These are phyloP conservation scores for Ophiorrhiza pumila DNA, from an alignment of 257 asterid species.

Conservation along the genomic window DNA sequence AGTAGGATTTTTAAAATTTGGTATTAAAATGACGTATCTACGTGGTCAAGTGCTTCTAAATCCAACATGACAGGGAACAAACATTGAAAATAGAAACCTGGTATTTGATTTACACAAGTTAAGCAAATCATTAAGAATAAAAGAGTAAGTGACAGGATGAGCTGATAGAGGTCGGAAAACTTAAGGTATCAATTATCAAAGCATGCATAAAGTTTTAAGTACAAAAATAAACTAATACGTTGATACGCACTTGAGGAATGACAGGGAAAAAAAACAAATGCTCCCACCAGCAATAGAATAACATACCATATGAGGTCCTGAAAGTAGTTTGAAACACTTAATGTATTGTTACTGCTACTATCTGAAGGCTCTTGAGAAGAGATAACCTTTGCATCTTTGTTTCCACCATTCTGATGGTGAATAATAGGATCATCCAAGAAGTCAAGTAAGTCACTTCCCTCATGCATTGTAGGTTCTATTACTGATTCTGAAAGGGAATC, in stretches of 20 bases:
- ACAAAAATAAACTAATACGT: neutral
- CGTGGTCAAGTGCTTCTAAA: neutral
- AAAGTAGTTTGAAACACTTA: conserved; percentile 62
- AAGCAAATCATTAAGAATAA: neutral
- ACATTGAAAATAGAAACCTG: no score
- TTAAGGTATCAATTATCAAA: neutral
- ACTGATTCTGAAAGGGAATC: conserved; percentile 48
- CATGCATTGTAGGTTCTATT: conserved; percentile 36
- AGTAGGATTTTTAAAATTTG: no score
- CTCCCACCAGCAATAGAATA: conserved; percentile 4
- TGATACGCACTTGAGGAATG: neutral
- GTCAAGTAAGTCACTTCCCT: conserved; percentile 63
- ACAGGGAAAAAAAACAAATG: neutral
- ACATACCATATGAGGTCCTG: conserved; percentile 86
- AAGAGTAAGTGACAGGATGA: neutral
- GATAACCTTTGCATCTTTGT: conserved; percentile 32
- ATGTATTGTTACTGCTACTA: conserved; percentile 52
- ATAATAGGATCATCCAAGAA: conserved; percentile 67
- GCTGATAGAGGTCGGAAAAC: neutral
- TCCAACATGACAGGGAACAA: neutral
- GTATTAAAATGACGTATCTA: no score
- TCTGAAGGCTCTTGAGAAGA: conserved; percentile 48
- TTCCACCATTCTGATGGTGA: conserved; percentile 49
- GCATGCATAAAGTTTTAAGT: neutral
- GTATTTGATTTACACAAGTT: no score